A percentile compares a stretch with the other conserved stretches of the same genome.
phyloP scores from a whole-genome alignment of 2,329 filamentous ascomycete genomes.

The Penicillium hesseltinei region DNA sequence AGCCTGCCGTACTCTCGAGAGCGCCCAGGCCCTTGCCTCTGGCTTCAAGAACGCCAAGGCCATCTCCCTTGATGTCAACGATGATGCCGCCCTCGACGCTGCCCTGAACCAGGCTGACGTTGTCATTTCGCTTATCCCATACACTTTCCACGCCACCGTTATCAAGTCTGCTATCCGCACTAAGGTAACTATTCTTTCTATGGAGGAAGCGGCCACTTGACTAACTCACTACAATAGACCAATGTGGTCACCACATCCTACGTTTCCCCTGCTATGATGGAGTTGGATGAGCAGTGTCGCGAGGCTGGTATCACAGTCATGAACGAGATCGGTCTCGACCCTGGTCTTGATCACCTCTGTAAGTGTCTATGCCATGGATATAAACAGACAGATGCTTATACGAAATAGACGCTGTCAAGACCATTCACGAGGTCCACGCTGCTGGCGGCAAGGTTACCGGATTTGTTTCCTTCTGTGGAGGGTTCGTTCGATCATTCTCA shows the following conservation, averaged over 20 bases:
- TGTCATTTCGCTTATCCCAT: constrained; percentile 81
- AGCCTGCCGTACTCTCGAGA: constrained; percentile 80
- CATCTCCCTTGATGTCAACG: constrained; percentile 79
- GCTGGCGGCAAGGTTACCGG: constrained; percentile 79
- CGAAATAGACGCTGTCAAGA: constrained; percentile 72
- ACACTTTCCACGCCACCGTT: constrained; percentile 82
- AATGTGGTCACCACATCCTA: constrained; percentile 95
- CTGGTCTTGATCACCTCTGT: constrained; percentile 23
- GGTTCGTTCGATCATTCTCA: constrained; percentile 33
- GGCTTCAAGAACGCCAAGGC: constrained; percentile 71
- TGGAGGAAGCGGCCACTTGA: neutral
- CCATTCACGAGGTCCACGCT: constrained; percentile 75
- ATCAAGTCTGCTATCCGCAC: constrained; percentile 90
- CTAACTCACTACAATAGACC: constrained; percentile 52
- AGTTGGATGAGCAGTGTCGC: constrained; percentile 78
- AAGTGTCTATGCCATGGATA: constrained; percentile 2
- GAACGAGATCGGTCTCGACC: constrained; percentile 77
- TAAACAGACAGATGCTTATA: neutral
- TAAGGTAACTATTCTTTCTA: constrained; percentile 49
- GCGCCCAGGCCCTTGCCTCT: constrained; percentile 70
- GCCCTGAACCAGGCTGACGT: constrained; percentile 78
- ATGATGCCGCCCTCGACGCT: constrained; percentile 73
- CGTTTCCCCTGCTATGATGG: constrained; percentile 87
- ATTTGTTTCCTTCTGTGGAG: constrained; percentile 84
- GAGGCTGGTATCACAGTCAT: constrained; percentile 93